These are phyloP conservation scores for Articulospora tetracladia DNA, from an alignment of 495 filamentous ascomycete species.

Conservation along the genomic window DNA sequence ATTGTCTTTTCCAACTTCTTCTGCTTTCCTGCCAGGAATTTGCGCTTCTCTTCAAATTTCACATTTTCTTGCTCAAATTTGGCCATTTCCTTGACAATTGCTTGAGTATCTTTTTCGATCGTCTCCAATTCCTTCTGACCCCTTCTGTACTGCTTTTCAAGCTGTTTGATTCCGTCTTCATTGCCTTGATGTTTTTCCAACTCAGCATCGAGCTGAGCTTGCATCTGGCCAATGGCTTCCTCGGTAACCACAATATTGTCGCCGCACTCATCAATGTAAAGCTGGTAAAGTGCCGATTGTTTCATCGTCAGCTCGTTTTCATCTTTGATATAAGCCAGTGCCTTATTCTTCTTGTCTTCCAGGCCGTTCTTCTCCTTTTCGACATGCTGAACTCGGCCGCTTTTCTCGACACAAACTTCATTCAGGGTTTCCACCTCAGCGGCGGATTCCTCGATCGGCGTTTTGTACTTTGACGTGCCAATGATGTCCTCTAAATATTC, in stretches of 20 bases:
- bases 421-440: slow-evolving; percentile 86
- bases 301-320: slow-evolving; percentile 91
- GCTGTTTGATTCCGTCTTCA: slow-evolving; percentile 83
- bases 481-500: slow-evolving; percentile 99
- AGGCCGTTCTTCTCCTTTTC: slow-evolving; percentile 92
- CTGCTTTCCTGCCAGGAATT: slow-evolving; percentile 82
- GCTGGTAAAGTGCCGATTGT: slow-evolving; percentile 84
- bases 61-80: slow-evolving; percentile 94
- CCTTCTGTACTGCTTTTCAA: slow-evolving; percentile 81
- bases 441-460: slow-evolving; percentile 90
- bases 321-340: slow-evolving; percentile 79
- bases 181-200: slow-evolving; percentile 89
- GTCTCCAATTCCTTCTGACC: slow-evolving; percentile 75
- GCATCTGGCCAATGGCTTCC: slow-evolving; percentile 86
- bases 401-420: slow-evolving; percentile 93
- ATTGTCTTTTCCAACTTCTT: slow-evolving; percentile 94
- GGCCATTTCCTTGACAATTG: slow-evolving; percentile 80
- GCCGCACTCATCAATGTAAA: slow-evolving; percentile 80
- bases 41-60: slow-evolving; percentile 96
- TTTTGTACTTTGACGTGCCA: slow-evolving; percentile 95
- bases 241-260: slow-evolving; percentile 88
- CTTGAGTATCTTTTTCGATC: slow-evolving; percentile 77
- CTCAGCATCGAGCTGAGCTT: slow-evolving; percentile 81
- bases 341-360: slow-evolving; percentile 95
- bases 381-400: slow-evolving; percentile 88